Percentiles rank a stretch among this genome's conserved stretches.
These are phyloP conservation scores for Whalleya microplaca DNA, from an alignment of 2,329 filamentous ascomycete genomes.

Conservation along the genomic window DNA sequence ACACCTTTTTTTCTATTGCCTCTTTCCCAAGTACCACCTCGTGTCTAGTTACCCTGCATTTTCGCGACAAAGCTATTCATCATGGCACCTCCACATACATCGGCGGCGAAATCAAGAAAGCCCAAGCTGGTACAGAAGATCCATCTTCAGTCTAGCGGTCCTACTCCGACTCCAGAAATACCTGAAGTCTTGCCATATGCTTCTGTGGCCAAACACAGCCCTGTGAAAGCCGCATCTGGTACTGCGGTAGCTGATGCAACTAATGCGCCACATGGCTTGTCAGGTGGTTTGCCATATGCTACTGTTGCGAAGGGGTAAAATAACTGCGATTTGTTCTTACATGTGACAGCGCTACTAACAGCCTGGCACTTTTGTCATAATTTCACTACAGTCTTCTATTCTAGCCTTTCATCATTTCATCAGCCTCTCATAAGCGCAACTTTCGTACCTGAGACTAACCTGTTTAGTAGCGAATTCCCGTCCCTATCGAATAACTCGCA, in stretches of 20 bases:
- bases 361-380: background rate
- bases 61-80: background rate
- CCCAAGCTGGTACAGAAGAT: slow-evolving; percentile 26
- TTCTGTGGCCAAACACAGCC: slow-evolving; percentile 1
- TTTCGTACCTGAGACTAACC: slow-evolving; percentile 28
- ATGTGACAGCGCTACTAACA: background rate
- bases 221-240: background rate
- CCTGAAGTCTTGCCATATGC: slow-evolving; percentile 11
- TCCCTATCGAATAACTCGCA: slow-evolving; percentile 66
- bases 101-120: slow-evolving; percentile 18
- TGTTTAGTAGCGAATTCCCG: slow-evolving; percentile 61
- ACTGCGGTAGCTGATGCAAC: background rate
- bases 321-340: slow-evolving; percentile 5
- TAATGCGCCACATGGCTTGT: slow-evolving; percentile 6
- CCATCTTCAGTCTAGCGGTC: slow-evolving; percentile 22
- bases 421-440: background rate
- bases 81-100: slow-evolving; percentile 3
- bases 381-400: background rate
- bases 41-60: background rate
- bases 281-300: slow-evolving; percentile 27
- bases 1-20: background rate
- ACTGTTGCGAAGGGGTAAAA: slow-evolving; percentile 34
- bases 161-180: slow-evolving; percentile 5
- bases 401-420: background rate
- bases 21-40: background rate